phyloP scores from a whole-genome alignment of 1,139 yeast genomes.

The Suhomyces terraborum region DNA sequence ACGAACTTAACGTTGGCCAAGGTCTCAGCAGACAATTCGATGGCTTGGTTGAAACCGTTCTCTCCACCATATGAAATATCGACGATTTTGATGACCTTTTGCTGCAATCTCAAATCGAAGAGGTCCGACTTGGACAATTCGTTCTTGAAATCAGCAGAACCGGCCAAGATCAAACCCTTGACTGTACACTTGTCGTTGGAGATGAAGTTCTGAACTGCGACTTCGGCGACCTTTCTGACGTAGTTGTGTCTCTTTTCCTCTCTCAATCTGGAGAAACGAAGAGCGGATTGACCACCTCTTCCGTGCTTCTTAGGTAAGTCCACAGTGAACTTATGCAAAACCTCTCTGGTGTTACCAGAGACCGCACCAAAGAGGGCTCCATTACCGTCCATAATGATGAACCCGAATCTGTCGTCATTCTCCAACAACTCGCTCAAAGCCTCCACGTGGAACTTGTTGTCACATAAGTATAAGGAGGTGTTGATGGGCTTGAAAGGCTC shows the following conservation, averaged over 20 bases:
- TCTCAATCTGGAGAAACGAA: slow-evolving; percentile 98
- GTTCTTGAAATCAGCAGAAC: slow-evolving; percentile 97
- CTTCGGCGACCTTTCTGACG: slow-evolving; percentile 97
- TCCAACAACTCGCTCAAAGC: slow-evolving; percentile 91
- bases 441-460: slow-evolving; percentile 97
- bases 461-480: slow-evolving; percentile 93
- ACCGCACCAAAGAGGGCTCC: slow-evolving; percentile 96
- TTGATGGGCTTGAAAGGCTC: slow-evolving; percentile 98
- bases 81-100: slow-evolving; percentile 86
- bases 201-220: slow-evolving; percentile 94
- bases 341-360: slow-evolving; percentile 95
- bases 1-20: slow-evolving; percentile 95
- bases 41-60: slow-evolving; percentile 98
- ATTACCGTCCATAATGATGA: slow-evolving; percentile 98
- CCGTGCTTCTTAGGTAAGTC: slow-evolving; percentile 99
- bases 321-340: slow-evolving; percentile 92
- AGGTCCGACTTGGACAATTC: slow-evolving; percentile 91
- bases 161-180: slow-evolving; percentile 92
- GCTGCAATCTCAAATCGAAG: slow-evolving; percentile 85
- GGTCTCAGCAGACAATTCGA: slow-evolving; percentile 95
- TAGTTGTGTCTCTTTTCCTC: slow-evolving; percentile 99
- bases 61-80: slow-evolving; percentile 99
- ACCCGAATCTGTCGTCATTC: slow-evolving; percentile 94
- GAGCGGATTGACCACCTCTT: slow-evolving; percentile 99
- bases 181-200: slow-evolving; percentile 91